Evolutionary conservation across 441 rosid species (phyloP), one percentile per base, ranked within the genome.

Genomic region (Populus trichocarpa): DNA sequence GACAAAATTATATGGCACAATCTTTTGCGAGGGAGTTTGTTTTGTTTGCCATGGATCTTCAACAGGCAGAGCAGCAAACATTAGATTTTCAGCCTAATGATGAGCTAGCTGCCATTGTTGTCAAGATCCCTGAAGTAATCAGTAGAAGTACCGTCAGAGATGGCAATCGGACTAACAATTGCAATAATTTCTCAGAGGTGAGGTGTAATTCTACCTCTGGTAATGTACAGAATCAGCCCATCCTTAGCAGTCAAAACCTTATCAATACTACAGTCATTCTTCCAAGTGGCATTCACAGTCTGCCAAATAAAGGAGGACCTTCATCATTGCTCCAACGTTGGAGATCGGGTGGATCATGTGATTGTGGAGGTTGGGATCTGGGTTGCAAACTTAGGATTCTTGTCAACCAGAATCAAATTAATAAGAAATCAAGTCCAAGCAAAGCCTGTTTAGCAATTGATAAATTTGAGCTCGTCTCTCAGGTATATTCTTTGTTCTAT

Each of bases 341-440:
- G 99, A 89, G 85, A 80, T 87, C 97, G 36, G 98, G 96, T 67
- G 99, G 99, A 28, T 85, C 93, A 75, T 96, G 99, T 75, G 98
- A 96, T 78, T 96, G 99, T 79, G 99, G 98, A 77, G 99, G 98
- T 80, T 96, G 99, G 98, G 99, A 96, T 81, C 83, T 91, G 84
- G 95, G 96, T 46, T 96, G 99, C 86, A 84, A 90, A 76, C 97
- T 92, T 69, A 85, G 83, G 88, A 81, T 91, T 85, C 90, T 94
- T 40, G 79, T 85, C 20, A 91, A 86, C 78, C 71, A 80, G 33
- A 83, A 77, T 75, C 92, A 84, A 80, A 81, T 57, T 68, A 42
- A 18, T 50, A 80, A 75, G 83, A 88, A 70, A 38, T 78, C 83
- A 70, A 79, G 86, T 74, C 75, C 86, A 30, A 79, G 87, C 70